These are phyloP conservation scores for Trichoderma aggressivum DNA, from an alignment of 2,329 filamentous ascomycete species.

Conservation along the genomic window DNA sequence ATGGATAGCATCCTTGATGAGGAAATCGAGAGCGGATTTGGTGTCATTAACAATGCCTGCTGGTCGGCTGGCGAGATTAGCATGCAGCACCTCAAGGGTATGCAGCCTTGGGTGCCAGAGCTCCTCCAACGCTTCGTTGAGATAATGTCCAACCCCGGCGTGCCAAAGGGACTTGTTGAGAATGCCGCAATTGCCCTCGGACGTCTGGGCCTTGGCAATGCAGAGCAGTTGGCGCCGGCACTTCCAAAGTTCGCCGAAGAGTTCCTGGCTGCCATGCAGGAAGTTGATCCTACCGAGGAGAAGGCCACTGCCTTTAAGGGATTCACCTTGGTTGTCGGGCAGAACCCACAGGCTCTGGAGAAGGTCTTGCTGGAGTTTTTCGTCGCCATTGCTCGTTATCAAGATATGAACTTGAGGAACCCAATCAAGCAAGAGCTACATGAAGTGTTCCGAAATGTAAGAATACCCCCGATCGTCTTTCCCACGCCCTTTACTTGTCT, in stretches of 20 bases:
- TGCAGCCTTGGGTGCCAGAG: conserved; percentile 73
- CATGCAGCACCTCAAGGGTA: conserved; percentile 69
- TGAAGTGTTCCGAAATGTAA: conserved; percentile 72
- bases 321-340: conserved; percentile 78
- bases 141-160: conserved; percentile 80
- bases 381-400: conserved; percentile 74
- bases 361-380: conserved; percentile 80
- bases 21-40: conserved; percentile 79
- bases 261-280: conserved; percentile 77
- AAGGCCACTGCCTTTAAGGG: conserved; percentile 92
- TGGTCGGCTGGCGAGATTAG: conserved; percentile 95
- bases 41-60: conserved; percentile 96
- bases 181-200: conserved; percentile 94
- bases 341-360: conserved; percentile 91
- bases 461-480: conserved; percentile 24
- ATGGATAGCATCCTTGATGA: conserved; percentile 73
- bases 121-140: conserved; percentile 73
- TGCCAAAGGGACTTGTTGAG: conserved; percentile 83
- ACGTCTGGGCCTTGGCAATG: conserved; percentile 75
- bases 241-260: conserved; percentile 76
- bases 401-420: conserved; percentile 58
- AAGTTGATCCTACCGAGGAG: conserved; percentile 84
- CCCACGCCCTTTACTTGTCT: neutral
- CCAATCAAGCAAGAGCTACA: conserved; percentile 64
- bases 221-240: conserved; percentile 72